A percentile compares a stretch with the other conserved stretches of the same genome.
phyloP scores from a whole-genome alignment of 108 stramenopile species.

The Nitzschia sp. region DNA sequence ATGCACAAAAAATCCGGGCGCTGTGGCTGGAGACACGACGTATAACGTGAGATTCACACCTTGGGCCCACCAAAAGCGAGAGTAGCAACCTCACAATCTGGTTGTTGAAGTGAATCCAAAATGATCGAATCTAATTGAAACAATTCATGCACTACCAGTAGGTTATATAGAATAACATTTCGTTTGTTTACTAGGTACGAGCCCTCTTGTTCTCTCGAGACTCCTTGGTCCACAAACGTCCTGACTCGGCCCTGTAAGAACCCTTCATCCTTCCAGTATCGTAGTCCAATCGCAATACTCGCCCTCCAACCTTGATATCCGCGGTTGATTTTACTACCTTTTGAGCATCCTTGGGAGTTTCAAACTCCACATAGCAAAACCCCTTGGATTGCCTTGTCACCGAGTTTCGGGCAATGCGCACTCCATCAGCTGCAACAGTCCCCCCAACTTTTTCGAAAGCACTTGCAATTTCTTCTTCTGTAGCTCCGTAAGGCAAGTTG shows the following conservation, averaged over 20 bases:
- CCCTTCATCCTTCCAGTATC: conserved; percentile 79
- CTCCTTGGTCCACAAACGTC: conserved; percentile 66
- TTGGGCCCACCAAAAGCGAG: too few species aligned
- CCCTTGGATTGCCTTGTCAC: conserved; percentile 66
- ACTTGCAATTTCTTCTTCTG: conserved; percentile 75
- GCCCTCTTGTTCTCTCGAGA: conserved; percentile 21
- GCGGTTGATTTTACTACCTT: conserved; percentile 44
- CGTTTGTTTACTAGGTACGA: background rate
- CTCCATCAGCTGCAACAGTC: conserved; percentile 46
- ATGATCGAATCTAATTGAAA: too few species aligned
- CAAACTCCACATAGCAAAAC: conserved; percentile 79
- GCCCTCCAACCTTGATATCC: conserved; percentile 44
- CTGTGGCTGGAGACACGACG: too few species aligned
- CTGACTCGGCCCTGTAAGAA: conserved; percentile 58
- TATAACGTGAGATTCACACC: too few species aligned
- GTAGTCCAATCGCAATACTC: conserved; percentile 69
- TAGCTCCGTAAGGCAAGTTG: conserved; percentile 88
- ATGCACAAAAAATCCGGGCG: too few species aligned
- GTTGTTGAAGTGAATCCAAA: too few species aligned
- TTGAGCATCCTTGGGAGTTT: conserved; percentile 59
- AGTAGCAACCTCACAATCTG: too few species aligned
- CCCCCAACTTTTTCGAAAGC: conserved; percentile 41
- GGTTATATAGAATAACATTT: background rate
- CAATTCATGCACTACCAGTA: too few species aligned
- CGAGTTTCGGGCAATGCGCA: conserved; percentile 73